A percentile compares a stretch with the other conserved stretches of the same genome.
These are phyloP conservation scores for Parascedosporium putredinis DNA, from an alignment of 2,329 filamentous ascomycete species.

Conservation along the genomic window DNA sequence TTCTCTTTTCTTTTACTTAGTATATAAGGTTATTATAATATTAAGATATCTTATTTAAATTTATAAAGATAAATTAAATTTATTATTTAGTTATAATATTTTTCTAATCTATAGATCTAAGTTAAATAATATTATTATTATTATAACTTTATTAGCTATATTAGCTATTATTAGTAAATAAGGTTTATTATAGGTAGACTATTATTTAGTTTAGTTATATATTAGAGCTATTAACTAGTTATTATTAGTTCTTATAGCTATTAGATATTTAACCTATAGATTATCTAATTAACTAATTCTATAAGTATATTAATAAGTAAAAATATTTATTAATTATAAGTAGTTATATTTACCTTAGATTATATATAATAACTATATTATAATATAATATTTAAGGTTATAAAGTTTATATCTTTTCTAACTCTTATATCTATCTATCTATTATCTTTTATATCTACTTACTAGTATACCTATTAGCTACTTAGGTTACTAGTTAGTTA, in stretches of 20 bases:
- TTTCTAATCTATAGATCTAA: too few relatives aligned
- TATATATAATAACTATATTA: background rate
- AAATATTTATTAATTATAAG: background rate
- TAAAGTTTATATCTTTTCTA: background rate
- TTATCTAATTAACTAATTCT: background rate
- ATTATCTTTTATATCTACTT: too few relatives aligned
- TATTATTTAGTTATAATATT: too few relatives aligned
- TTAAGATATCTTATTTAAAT: background rate
- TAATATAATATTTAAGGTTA: background rate
- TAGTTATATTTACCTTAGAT: background rate
- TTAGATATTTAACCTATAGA: background rate
- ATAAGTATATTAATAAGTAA: background rate
- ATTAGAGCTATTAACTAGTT: background rate
- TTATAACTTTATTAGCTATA: too few relatives aligned
- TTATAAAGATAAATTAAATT: too few relatives aligned
- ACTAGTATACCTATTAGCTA: too few relatives aligned
- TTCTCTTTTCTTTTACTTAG: too few relatives aligned
- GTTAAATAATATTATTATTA: too few relatives aligned
- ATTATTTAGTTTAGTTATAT: background rate
- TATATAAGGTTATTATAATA: background rate
- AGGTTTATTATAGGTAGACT: background rate
- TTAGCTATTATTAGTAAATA: too few relatives aligned
- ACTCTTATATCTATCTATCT: background rate
- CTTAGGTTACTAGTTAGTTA: background rate
- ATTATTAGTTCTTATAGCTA: conserved; percentile 5